Conservation (phyloP, 345 rosid species). For the Garcia nutans region DNA sequence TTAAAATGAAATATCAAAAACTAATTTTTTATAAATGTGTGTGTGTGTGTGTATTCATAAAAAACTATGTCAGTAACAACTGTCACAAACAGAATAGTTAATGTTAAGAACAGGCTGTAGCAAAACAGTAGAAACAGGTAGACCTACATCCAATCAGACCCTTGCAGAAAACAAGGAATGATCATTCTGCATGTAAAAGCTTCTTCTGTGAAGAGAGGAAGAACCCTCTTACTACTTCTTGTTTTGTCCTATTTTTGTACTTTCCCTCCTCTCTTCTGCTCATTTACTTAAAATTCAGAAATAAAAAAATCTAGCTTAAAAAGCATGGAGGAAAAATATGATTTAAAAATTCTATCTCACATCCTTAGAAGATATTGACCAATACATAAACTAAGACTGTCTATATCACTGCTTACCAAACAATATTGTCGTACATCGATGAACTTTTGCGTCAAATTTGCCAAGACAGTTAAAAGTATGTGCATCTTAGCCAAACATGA, state of each 20-base stretch:
- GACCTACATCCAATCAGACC: not conserved
- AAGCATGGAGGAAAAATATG: not conserved
- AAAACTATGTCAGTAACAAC: not conserved
- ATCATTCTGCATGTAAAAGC: not conserved
- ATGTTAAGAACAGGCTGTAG: not conserved
- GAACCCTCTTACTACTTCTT: not conserved
- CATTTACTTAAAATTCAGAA: not conserved
- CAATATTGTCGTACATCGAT: not conserved
- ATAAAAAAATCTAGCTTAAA: not conserved
- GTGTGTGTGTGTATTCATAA: not conserved
- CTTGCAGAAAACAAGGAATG: not conserved
- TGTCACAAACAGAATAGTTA: not conserved
- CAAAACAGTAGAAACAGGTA: not conserved
- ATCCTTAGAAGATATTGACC: not conserved
- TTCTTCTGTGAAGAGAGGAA: not conserved
- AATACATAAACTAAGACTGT: not conserved
- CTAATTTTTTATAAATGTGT: too few relatives aligned
- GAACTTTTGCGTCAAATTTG: not conserved
- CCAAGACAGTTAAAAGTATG: not conserved
- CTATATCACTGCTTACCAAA: not conserved
- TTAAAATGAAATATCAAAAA: not conserved
- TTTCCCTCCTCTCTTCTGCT: not conserved
- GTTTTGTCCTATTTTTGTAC: not conserved
- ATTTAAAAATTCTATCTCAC: not conserved
- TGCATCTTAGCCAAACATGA: too few relatives aligned